Evolutionary conservation across 176 grass and related monocot genomes (phyloP).

Genomic region (Miscanthus lutarioriparius): DNA sequence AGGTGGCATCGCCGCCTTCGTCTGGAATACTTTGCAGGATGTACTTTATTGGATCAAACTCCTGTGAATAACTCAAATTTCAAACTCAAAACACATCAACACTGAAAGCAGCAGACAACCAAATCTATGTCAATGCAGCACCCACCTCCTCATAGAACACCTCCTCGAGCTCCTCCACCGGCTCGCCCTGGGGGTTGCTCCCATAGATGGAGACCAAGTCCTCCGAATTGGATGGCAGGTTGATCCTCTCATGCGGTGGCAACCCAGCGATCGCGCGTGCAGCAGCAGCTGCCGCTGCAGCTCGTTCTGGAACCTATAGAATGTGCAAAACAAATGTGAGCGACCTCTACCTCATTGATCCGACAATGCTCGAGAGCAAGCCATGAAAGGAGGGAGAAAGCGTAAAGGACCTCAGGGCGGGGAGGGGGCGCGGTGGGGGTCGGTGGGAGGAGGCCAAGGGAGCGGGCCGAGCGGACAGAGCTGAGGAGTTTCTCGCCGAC

Average conservation of each 20-base stretch:
- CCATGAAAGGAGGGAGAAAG: background rate
- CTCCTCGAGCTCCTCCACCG: slow-evolving; percentile 79
- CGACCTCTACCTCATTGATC: slow-evolving; percentile 19
- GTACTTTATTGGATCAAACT: slow-evolving; percentile 91
- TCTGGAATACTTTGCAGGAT: slow-evolving; percentile 74
- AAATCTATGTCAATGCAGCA: slow-evolving; percentile 20
- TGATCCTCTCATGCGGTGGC: slow-evolving; percentile 77
- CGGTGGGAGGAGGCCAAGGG: slow-evolving; percentile 69
- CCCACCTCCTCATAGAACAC: slow-evolving; percentile 89
- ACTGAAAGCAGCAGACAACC: background rate
- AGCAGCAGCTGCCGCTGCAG: slow-evolving; percentile 72
- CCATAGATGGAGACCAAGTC: slow-evolving; percentile 77
- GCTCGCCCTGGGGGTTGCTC: slow-evolving; percentile 58
- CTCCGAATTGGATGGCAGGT: slow-evolving; percentile 69
- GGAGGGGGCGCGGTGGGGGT: slow-evolving; percentile 33
- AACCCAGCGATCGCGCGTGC: slow-evolving; percentile 77
- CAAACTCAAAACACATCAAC: slow-evolving; percentile 3
- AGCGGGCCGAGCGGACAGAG: slow-evolving; percentile 95
- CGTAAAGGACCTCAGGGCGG: slow-evolving; percentile 56
- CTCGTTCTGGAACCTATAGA: slow-evolving; percentile 87
- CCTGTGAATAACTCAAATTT: slow-evolving; percentile 49
- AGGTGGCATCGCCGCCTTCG: slow-evolving; percentile 63
- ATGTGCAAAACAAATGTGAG: slow-evolving; percentile 19
- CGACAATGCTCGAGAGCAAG: background rate
- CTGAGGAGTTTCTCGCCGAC: slow-evolving; percentile 97